Evolutionary conservation across 1,284 basidiomycete genomes (phyloP).

Genomic region (Naganishia cerealis): DNA sequence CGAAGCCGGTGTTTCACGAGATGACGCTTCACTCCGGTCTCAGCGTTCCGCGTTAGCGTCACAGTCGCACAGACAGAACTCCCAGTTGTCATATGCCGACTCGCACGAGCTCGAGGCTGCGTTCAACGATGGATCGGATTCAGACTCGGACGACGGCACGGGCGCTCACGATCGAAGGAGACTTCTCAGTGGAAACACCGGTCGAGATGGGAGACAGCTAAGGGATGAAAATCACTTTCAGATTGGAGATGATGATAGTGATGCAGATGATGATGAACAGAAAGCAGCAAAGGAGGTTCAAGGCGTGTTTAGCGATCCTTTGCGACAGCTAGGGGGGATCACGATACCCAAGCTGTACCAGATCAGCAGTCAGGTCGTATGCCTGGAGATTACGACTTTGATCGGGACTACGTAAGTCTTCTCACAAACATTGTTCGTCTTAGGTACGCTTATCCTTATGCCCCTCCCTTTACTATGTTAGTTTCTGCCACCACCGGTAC

Average conservation of each 20-base stretch:
- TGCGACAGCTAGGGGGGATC: background rate
- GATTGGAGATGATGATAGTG: slow-evolving; percentile 29
- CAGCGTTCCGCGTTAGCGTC: background rate
- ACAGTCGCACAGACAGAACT: background rate
- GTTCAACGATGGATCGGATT: slow-evolving; percentile 38
- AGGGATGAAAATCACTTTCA: slow-evolving; percentile 30
- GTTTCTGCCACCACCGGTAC: slow-evolving; percentile 60
- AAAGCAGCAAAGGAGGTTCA: slow-evolving; percentile 17
- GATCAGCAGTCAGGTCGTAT: slow-evolving; percentile 36
- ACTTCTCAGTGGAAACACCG: slow-evolving; percentile 30
- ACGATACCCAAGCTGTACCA: background rate
- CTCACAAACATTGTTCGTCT: background rate
- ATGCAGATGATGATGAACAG: slow-evolving; percentile 23
- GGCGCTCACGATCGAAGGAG: slow-evolving; percentile 33
- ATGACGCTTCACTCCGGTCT: slow-evolving; percentile 7
- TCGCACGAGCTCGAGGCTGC: slow-evolving; percentile 53
- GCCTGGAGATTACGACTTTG: slow-evolving; percentile 72
- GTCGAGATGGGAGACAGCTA: slow-evolving; percentile 7
- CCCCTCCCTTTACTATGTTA: background rate
- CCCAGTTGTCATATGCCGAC: slow-evolving; percentile 39
- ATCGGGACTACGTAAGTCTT: slow-evolving; percentile 66
- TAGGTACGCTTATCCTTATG: background rate
- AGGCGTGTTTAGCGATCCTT: slow-evolving; percentile 17
- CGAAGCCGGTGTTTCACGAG: slow-evolving; percentile 1
- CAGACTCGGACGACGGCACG: slow-evolving; percentile 25